Evolutionary conservation across 306 rosid genomes (phyloP).

Genomic region (Rosa persica): DNA sequence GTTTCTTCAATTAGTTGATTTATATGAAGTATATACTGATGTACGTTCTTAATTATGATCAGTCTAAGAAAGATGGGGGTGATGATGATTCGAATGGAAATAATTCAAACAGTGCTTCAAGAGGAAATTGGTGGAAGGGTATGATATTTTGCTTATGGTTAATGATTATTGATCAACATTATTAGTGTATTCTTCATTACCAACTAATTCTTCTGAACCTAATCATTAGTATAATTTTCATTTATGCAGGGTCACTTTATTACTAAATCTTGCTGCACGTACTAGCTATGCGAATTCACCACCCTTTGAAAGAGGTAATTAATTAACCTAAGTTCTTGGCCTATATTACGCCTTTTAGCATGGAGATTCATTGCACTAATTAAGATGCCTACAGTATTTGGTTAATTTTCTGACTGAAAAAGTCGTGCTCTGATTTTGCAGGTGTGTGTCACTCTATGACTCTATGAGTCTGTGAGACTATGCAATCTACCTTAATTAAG

Average conservation of each 20-base stretch:
- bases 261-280: constrained; percentile 39
- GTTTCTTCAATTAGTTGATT: neutral
- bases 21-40: neutral
- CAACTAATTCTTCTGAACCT: neutral
- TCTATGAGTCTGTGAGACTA: neutral
- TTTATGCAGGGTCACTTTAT: constrained; percentile 77
- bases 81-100: constrained; percentile 55
- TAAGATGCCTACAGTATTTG: neutral
- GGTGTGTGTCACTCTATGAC: neutral
- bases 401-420: neutral
- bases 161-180: neutral
- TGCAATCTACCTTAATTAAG: neutral
- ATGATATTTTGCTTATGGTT: neutral
- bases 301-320: constrained; percentile 36
- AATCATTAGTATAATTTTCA: neutral
- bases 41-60: neutral
- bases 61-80: constrained; percentile 60
- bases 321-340: neutral
- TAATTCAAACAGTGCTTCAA: constrained; percentile 54
- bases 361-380: neutral
- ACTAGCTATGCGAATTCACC: constrained; percentile 11
- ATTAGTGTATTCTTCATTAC: neutral
- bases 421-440: neutral
- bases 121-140: constrained; percentile 99
- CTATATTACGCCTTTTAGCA: neutral